Base-by-base conservation (phyloP, 805 yeast genomes). In the Cyberlindnera mississippiensis region DNA sequence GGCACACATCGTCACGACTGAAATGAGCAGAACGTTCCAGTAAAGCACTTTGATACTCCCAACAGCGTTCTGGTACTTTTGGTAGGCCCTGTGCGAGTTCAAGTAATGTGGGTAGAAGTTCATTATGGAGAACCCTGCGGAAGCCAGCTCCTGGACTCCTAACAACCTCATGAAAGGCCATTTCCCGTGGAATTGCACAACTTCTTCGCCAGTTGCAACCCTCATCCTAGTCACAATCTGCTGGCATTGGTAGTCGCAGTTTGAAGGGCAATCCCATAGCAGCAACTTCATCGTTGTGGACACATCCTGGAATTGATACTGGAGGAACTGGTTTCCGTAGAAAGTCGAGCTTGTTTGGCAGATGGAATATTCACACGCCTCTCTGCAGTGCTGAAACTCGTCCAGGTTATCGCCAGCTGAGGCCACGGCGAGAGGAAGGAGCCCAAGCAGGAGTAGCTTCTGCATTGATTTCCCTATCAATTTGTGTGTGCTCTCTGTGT, bases 181-280 rank as follows among this genome's bases (percentile, higher is more conserved):
- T 66, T 93, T 93, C 0, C 99, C 99, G 62, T 93, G 96, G 64
- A 87, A 93, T 61, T 93, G 99, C 31, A 73, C 72, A 0, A 87
- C 66, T 42, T 78, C 81, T 45, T 73, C 70, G n/a, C 72, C 69
- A 2, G 63, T 49, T 0, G 43, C 50, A 13, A 66, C 62, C 17
- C 96, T 68, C 29, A 74, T 66, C 2, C 57, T 55, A 0, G 96
- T 89, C 34, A 91, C 68, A 8, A 77, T 59, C 42, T 88, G 80
- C 61, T 93, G 98, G 61, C 99, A 93, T 52, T 80, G 84, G 62
- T 93, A 93, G 63, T 93, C 98, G 64, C 99, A 93, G 57, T 93
- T 81, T 22, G 80, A 73, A 2, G 63, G 63, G 58, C 96, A 87
- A 43, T 76, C 75, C 96, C 96, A 89, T 1, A 71, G 70, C 13